phyloP scores from a whole-genome alignment of 768 basidiomycete species.

The Agaricus sinodeliciosus region DNA sequence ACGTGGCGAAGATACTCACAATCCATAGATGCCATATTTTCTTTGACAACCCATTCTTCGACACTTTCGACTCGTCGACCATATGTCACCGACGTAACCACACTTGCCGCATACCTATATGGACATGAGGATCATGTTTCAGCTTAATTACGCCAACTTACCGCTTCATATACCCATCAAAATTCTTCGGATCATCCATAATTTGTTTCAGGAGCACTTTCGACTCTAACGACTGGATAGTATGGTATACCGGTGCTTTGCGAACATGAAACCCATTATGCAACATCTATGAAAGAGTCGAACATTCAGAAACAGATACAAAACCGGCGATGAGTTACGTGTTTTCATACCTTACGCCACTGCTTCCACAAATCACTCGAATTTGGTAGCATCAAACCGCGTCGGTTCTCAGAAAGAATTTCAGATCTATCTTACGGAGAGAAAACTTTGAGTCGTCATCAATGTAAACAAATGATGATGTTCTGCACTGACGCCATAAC shows the following conservation, averaged over 20 bases:
- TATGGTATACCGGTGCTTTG: constrained; percentile 35
- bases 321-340: background rate
- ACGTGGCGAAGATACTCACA: constrained; percentile 22
- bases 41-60: constrained; percentile 41
- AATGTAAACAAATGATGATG: background rate
- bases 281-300: constrained; percentile 25
- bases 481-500: constrained; percentile 19
- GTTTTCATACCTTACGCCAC: constrained; percentile 34
- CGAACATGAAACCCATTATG: constrained; percentile 37
- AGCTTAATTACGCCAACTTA: constrained; percentile 7
- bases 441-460: too few species aligned
- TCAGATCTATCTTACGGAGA: constrained; percentile 26
- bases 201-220: constrained; percentile 36
- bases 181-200: constrained; percentile 29
- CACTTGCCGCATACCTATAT: constrained; percentile 34
- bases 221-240: constrained; percentile 42
- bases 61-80: constrained; percentile 32
- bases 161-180: constrained; percentile 36
- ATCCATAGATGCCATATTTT: constrained; percentile 36
- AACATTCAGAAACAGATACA: background rate
- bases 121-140: background rate
- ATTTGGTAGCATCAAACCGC: constrained; percentile 39
- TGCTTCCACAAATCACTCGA: constrained; percentile 36
- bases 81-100: constrained; percentile 18
- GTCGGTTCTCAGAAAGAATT: constrained; percentile 38